These are phyloP conservation scores for Pseudofabraea citricarpa DNA, from an alignment of 2,329 filamentous ascomycete species.

Conservation along the genomic window DNA sequence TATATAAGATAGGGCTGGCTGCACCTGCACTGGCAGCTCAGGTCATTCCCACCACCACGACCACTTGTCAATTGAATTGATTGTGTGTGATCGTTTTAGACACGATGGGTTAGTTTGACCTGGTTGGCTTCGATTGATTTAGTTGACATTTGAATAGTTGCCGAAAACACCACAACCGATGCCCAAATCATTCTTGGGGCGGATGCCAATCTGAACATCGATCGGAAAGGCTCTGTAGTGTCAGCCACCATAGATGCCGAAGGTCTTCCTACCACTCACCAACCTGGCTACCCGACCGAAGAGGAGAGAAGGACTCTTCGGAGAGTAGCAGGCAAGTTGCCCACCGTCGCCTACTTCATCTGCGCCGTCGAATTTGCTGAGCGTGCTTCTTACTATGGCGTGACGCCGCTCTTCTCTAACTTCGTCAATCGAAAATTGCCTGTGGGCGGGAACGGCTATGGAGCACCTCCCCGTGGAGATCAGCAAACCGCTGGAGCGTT, in stretches of 20 bases:
- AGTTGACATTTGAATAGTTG: no score
- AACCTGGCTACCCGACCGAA: conserved; percentile 36
- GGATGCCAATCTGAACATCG: conserved; percentile 9
- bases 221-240: conserved; percentile 11
- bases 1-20: no score
- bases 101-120: no score
- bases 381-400: conserved; percentile 74
- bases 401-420: conserved; percentile 53
- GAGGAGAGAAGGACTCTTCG: conserved; percentile 58
- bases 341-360: conserved; percentile 62
- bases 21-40: no score
- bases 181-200: conserved; percentile 9
- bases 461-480: conserved; percentile 30
- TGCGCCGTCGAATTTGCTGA: conserved; percentile 72
- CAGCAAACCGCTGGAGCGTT: conserved; percentile 46
- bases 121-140: no score
- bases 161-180: conserved; percentile 10
- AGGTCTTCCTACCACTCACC: conserved; percentile 27
- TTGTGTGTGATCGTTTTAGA: no score
- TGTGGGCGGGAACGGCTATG: conserved; percentile 31
- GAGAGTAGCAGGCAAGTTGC: conserved; percentile 59
- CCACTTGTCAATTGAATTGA: no score
- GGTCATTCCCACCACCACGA: no score
- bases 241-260: conserved; percentile 7
- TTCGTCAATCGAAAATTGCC: conserved; percentile 59